Evolutionary conservation across 2,329 filamentous ascomycete genomes (phyloP).

Genomic region (Penicillium sp.): DNA sequence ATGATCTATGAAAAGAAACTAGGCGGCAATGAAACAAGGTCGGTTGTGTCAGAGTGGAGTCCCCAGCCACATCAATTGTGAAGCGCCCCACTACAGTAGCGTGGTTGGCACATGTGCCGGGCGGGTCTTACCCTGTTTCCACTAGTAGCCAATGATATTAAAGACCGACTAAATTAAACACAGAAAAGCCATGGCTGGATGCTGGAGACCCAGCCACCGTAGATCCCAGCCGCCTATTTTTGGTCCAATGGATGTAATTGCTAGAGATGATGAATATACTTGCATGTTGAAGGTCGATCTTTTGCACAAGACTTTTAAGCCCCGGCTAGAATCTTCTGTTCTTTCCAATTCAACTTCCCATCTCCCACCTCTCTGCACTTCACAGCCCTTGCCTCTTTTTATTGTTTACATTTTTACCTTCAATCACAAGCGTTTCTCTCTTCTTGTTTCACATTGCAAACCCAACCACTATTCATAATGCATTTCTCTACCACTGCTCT

Average conservation of each 20-base stretch:
- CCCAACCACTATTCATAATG: slow-evolving; percentile 26
- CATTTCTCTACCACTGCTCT: slow-evolving; percentile 30
- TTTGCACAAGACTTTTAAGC: slow-evolving; percentile 4
- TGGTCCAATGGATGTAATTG: slow-evolving; percentile 12
- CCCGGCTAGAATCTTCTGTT: not conserved
- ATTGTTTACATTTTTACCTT: slow-evolving; percentile 7
- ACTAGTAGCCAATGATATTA: slow-evolving; percentile 4
- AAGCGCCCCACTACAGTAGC: slow-evolving; percentile 7
- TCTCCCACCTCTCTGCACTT: not conserved
- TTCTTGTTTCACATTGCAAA: not conserved
- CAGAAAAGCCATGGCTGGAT: slow-evolving; percentile 13
- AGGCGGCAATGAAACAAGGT: slow-evolving; percentile 17
- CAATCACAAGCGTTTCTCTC: slow-evolving; percentile 1
- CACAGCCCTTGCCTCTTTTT: not conserved
- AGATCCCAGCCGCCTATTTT: slow-evolving; percentile 28
- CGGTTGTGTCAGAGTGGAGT: slow-evolving; percentile 13
- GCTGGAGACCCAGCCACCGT: slow-evolving; percentile 21
- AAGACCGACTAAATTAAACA: slow-evolving; percentile 2
- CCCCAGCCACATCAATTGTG: slow-evolving; percentile 24
- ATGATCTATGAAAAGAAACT: slow-evolving; percentile 25
- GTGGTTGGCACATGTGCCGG: slow-evolving; percentile 7
- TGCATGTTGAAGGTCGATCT: slow-evolving; percentile 8
- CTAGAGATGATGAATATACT: not conserved
- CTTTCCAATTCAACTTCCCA: not conserved
- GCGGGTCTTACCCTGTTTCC: not conserved